Percentiles rank a stretch among this genome's conserved stretches.
These are phyloP conservation scores for Thalia dealbata DNA, from an alignment of 176 grass and related monocot genomes.

Conservation along the genomic window DNA sequence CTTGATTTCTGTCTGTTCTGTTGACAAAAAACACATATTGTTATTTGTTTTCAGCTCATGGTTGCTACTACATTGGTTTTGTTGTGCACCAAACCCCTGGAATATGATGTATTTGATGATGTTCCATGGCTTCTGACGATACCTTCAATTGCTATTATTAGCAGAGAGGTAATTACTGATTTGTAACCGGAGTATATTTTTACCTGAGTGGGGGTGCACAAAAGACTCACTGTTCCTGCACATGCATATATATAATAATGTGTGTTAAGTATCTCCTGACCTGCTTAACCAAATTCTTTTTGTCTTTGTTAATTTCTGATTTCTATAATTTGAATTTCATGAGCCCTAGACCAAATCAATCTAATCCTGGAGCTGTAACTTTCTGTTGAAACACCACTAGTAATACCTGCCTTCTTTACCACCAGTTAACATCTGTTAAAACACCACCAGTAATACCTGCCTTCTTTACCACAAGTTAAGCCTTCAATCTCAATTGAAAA, in stretches of 20 bases:
- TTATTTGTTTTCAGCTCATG: conserved; percentile 66
- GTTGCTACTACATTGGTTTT: conserved; percentile 87
- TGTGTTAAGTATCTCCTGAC: neutral
- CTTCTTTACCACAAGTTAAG: too few species aligned
- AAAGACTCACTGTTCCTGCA: neutral
- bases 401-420: too few species aligned
- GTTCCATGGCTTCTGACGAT: conserved; percentile 78
- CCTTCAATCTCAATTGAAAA: too few species aligned
- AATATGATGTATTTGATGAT: conserved; percentile 38
- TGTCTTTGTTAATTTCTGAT: too few species aligned
- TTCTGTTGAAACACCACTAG: too few species aligned
- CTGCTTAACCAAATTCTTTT: neutral
- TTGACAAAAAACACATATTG: neutral
- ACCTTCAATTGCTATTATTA: conserved; percentile 93
- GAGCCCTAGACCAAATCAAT: too few species aligned
- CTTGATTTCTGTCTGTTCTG: neutral
- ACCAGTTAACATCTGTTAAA: too few species aligned
- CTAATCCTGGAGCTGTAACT: too few species aligned
- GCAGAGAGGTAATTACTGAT: conserved; percentile 75
- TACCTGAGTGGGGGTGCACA: neutral
- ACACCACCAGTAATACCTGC: too few species aligned
- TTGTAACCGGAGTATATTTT: neutral
- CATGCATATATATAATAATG: too few species aligned
- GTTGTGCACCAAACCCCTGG: conserved; percentile 73
- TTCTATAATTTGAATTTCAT: too few species aligned